Conservation (phyloP, 2,329 filamentous ascomycete species). For the Daldinia sp. region DNA sequence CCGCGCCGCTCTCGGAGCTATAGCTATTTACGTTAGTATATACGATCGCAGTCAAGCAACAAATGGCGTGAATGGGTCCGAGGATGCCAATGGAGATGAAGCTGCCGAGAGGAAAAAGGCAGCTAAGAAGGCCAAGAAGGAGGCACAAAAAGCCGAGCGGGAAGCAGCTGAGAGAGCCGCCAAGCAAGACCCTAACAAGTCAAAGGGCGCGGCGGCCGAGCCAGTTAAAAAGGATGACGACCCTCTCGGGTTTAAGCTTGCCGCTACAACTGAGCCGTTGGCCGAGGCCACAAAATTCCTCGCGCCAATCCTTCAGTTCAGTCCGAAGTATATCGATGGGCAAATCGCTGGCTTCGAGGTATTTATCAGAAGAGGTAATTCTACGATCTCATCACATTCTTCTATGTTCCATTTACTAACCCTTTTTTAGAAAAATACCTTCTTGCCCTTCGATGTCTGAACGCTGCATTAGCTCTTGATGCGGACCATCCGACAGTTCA, state of each 20-base stretch:
- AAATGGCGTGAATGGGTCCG: conserved; percentile 71
- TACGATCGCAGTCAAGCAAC: conserved; percentile 77
- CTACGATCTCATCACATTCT: not conserved
- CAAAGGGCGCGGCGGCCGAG: conserved; percentile 71
- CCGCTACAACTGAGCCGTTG: conserved; percentile 84
- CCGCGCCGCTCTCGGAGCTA: conserved; percentile 82
- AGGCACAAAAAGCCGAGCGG: conserved; percentile 78
- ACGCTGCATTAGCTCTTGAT: conserved; percentile 77
- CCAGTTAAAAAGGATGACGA: conserved; percentile 91
- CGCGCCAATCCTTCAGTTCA: conserved; percentile 82
- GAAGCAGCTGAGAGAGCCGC: conserved; percentile 82
- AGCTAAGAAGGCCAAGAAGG: conserved; percentile 89
- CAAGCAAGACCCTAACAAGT: conserved; percentile 87
- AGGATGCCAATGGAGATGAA: conserved; percentile 62
- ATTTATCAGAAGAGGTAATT: conserved; percentile 83
- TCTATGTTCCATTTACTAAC: conserved; percentile 15
- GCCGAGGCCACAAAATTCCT: conserved; percentile 91
- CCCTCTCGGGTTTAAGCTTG: conserved; percentile 82
- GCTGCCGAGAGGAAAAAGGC: conserved; percentile 84
- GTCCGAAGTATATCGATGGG: conserved; percentile 81
- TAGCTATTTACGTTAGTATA: conserved; percentile 83
- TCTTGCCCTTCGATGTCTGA: conserved; percentile 87
- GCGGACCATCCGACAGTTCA: conserved; percentile 78
- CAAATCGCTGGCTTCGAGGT: conserved; percentile 93
- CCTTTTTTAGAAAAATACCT: conserved; percentile 79